Conservation (phyloP, 495 filamentous ascomycete genomes). For the Trypethelium eluteriae region DNA sequence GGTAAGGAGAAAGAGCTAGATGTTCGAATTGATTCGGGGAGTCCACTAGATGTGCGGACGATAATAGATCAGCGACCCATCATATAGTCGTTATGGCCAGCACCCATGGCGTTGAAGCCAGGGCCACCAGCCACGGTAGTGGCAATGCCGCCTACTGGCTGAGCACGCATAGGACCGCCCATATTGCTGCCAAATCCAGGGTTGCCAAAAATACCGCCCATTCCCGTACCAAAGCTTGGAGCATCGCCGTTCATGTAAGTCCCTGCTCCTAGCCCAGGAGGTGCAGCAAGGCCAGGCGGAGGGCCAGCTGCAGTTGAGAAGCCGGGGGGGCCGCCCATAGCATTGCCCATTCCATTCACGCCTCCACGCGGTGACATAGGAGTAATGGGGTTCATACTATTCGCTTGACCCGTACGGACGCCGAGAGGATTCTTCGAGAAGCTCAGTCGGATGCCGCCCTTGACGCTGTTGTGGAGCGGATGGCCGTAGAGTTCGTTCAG, state of each 20-base stretch:
- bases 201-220: conserved; percentile 12
- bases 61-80: conserved; percentile 2
- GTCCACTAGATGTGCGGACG: too few species aligned
- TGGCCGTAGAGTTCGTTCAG: conserved; percentile 88
- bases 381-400: background rate
- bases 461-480: conserved; percentile 82
- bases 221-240: background rate
- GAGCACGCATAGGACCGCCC: conserved; percentile 1
- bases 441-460: conserved; percentile 93
- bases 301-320: conserved; percentile 15
- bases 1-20: too few species aligned
- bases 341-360: background rate
- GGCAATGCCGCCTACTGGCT: background rate
- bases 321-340: conserved; percentile 7
- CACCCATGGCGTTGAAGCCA: conserved; percentile 4
- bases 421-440: conserved; percentile 98
- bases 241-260: background rate
- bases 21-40: too few species aligned
- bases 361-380: conserved; percentile 2
- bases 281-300: conserved; percentile 14
- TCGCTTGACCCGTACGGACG: conserved; percentile 50
- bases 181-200: conserved; percentile 9
- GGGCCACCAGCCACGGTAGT: conserved; percentile 3
- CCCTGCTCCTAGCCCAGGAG: conserved; percentile 10
- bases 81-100: conserved; percentile 15